Evolutionary conservation across 495 filamentous ascomycete genomes (phyloP), one percentile per base, ranked within the genome.

Genomic region (Penicillium soppii): DNA sequence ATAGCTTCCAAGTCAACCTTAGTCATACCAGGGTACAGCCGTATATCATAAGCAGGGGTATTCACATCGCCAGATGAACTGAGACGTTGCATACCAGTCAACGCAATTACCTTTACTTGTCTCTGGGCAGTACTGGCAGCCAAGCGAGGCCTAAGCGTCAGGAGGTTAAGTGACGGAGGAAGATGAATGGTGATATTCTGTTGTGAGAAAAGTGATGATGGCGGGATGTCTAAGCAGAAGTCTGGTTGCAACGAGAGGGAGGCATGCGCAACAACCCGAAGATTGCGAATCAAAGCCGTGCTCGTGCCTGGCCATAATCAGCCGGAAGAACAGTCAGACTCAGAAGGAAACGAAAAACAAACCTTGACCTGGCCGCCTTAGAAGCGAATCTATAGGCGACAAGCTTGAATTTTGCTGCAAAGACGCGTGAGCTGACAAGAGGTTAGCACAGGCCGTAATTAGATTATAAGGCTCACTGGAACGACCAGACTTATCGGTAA

Each of bases 161-260:
- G 58, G 47, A 81, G 81, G 60, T 77, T 77, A 53, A 91, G 82
- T 8, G 73, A 78, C 2, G 76, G 52, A 1, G 86, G 84, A 8
- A 90, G 69, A 37, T 80, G 82, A 20, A 90, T 63, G 5, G 86
- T 84, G 38, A 89, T 63, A 16, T 82, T 86, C 52, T 91, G 86
- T 47, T 89, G 85, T 13, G 79, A 72, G 46, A 82, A 60, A 23
- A 72, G 82, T 1, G 79, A 57, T 39, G 84, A 81, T 3, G 90
- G 80, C 0, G 79, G 75, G 36, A 92, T 67, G 35, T 82, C 72
- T 25, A 86, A 61, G 21, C 71, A 67, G 63, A 86, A 80, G 36
- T 59, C 70, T 4, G 68, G 67, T 21, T 77, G 70, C 13, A 82
- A 62, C 19, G 76, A 80, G 23, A 90, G 71, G 1, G 74, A 75